Evolutionary conservation across 2,329 filamentous ascomycete species (phyloP), one percentile per base, ranked within the genome.

Genomic region (Hirsutella rhossiliensis): DNA sequence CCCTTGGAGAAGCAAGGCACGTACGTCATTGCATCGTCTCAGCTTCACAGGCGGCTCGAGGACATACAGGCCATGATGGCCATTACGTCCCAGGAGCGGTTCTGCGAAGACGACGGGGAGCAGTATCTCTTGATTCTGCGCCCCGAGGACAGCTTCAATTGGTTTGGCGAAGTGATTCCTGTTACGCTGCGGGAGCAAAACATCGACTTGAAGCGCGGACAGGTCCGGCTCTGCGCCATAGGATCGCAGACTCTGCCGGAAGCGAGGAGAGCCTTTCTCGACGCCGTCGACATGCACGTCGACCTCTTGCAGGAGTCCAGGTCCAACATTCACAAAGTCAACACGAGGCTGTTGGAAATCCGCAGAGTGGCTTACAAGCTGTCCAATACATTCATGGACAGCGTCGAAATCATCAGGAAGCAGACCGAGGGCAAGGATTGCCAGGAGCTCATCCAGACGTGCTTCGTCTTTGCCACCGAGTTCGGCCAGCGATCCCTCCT

Each of bases 351-450:
- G 50, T 90, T 87, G 55, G 94, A 94, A 60, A 95, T 96, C 55
- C 89, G 94, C 55, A 88, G 89, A 60, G 94, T 94, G 3, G 87
- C 90, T 3, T 97, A 94, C 71, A 95, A 94, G 63, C 73, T 98
- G 38, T 95, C 88, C 42, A 97, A 96, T 64, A 87, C 88, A 7
- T 97, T 98, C 64, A 96, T 98, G 87, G 90, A 97, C 62, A 96
- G 88, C 59, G 92, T 98, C 38, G 87, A 94, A 59, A 87, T 87
- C 49, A 92, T 98, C 50, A 78, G 88, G 50, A 81, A 80, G 52
- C 90, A 98, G 62, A 88, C 88, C 1, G 74, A 76, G 45, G 86
- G 83, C 9, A 76, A 90, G 50, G 84, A 92, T 51, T 95, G 90
- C 59, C 88, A 95, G 55, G 92, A 98, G 57, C 77, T 98, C 28